Evolutionary conservation across 78 protist species (phyloP).

Genomic region (Dictyostelium purpureum): DNA sequence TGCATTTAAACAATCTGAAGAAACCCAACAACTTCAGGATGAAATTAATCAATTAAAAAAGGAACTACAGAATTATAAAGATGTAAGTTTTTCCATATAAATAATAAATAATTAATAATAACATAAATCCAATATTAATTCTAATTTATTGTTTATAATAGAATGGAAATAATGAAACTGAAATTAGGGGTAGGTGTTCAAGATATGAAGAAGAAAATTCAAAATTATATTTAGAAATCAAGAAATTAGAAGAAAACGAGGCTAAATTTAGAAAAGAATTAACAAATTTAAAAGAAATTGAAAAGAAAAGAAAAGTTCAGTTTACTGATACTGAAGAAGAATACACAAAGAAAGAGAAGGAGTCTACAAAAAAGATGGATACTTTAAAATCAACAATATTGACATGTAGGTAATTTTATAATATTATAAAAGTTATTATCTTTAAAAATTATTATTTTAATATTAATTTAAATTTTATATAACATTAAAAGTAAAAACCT

Average conservation of each 20-base stretch:
- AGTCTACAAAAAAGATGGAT: neutral
- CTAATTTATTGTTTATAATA: too few species aligned
- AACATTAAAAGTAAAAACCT: neutral
- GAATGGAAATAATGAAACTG: neutral
- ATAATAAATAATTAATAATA: too few species aligned
- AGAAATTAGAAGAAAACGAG: neutral
- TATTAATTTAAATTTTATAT: neutral
- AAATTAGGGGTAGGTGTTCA: neutral
- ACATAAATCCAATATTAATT: neutral
- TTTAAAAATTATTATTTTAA: neutral
- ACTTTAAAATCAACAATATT: neutral
- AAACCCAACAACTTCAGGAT: neutral
- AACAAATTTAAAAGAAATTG: neutral
- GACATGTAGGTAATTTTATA: neutral
- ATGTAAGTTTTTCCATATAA: neutral
- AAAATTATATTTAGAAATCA: neutral
- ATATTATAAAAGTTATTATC: neutral
- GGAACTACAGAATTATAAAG: neutral
- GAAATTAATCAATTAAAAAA: neutral
- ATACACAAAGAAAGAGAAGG: neutral
- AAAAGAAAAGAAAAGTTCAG: neutral
- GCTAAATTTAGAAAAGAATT: neutral
- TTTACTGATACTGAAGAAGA: neutral
- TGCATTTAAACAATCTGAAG: neutral
- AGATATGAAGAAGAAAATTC: constrained; percentile 7